phyloP scores from a whole-genome alignment of 257 asterid species.

The Phtheirospermum japonicum region DNA sequence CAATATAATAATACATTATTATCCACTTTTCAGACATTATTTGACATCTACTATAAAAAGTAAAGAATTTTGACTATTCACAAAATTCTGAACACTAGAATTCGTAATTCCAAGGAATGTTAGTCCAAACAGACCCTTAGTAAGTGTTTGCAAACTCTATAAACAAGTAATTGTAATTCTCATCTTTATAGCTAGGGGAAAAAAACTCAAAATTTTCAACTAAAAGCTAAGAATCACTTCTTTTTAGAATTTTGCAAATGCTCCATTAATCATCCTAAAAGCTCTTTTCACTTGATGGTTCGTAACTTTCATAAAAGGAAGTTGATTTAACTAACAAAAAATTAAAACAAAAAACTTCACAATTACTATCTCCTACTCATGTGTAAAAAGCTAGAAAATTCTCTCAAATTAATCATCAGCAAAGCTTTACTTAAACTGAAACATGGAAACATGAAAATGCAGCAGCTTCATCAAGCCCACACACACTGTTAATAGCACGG shows the following conservation, averaged over 20 bases:
- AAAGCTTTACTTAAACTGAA: conserved; percentile 10
- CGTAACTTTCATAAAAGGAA: too few species aligned
- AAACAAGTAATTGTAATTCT: background rate
- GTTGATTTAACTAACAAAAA: too few species aligned
- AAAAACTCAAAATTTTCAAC: background rate
- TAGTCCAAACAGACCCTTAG: too few species aligned
- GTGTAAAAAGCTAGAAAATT: background rate
- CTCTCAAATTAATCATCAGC: conserved; percentile 7
- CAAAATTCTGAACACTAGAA: too few species aligned
- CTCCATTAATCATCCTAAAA: background rate
- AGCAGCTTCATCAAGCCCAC: background rate
- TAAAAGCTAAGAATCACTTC: background rate
- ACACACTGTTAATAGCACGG: background rate
- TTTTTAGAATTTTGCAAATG: background rate
- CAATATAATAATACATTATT: too few species aligned
- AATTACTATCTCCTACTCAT: background rate
- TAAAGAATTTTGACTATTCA: too few species aligned
- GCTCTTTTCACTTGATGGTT: too few species aligned
- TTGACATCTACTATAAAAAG: too few species aligned
- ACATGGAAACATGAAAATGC: background rate
- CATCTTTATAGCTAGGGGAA: background rate
- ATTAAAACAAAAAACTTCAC: background rate
- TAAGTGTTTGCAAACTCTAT: background rate
- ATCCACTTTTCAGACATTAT: too few species aligned
- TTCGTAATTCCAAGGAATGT: too few species aligned